phyloP scores from a whole-genome alignment of 208 protist genomes.

The Crithidia brevicula region DNA sequence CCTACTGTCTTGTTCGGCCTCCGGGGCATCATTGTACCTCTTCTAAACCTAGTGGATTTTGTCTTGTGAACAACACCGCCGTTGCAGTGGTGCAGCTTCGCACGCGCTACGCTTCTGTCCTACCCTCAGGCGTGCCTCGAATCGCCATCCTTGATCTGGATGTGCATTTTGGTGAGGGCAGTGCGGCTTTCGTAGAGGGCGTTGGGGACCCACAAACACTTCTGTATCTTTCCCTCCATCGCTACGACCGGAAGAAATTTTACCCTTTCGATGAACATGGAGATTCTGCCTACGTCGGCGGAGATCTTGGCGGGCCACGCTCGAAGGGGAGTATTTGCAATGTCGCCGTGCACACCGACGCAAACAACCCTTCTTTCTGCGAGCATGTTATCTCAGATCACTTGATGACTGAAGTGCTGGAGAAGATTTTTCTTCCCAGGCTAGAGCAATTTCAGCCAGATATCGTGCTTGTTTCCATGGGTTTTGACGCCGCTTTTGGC shows the following conservation, averaged over 20 bases:
- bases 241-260: slow-evolving; percentile 70
- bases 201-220: slow-evolving; percentile 29
- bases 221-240: slow-evolving; percentile 89
- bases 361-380: slow-evolving; percentile 44
- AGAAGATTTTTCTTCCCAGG: slow-evolving; percentile 76
- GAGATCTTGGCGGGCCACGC: slow-evolving; percentile 1
- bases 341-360: slow-evolving; percentile 73
- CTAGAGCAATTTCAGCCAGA: slow-evolving; percentile 72
- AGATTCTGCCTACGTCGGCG: slow-evolving; percentile 47
- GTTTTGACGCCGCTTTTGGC: slow-evolving; percentile 92
- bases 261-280: slow-evolving; percentile 59
- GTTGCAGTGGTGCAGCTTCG: slow-evolving; percentile 66
- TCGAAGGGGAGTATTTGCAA: slow-evolving; percentile 71
- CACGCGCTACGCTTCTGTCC: slow-evolving; percentile 3
- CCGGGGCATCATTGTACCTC: slow-evolving; percentile 90
- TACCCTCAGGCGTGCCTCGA: slow-evolving; percentile 21
- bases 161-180: slow-evolving; percentile 94
- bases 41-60: slow-evolving; percentile 82
- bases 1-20: slow-evolving; percentile 87
- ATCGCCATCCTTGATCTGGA: slow-evolving; percentile 92
- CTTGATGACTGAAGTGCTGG: slow-evolving; percentile 56
- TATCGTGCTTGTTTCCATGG: slow-evolving; percentile 88
- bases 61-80: slow-evolving; percentile 90
- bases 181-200: slow-evolving; percentile 87
- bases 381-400: slow-evolving; percentile 81